phyloP scores from a whole-genome alignment of 495 filamentous ascomycete genomes.

The Aspergillus carlsbadensis region DNA sequence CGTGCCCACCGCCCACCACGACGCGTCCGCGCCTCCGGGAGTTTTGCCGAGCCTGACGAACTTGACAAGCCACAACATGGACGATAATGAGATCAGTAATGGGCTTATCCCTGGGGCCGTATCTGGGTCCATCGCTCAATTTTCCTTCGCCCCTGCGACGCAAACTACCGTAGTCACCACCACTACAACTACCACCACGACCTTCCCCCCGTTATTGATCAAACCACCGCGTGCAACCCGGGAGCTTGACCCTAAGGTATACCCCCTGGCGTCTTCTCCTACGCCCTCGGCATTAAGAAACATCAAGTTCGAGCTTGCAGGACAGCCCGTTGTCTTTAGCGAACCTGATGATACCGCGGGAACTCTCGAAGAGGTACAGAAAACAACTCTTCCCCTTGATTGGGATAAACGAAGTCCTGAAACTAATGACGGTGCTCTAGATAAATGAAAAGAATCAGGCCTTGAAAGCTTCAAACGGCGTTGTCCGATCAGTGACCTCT shows the following conservation, averaged over 20 bases:
- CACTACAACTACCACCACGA: conserved; percentile 89
- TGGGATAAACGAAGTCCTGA: background rate
- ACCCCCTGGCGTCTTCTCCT: conserved; percentile 77
- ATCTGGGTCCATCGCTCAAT: conserved; percentile 53
- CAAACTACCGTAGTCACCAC: conserved; percentile 83
- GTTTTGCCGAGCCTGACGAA: conserved; percentile 14
- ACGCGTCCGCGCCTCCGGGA: conserved; percentile 20
- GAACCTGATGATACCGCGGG: conserved; percentile 62
- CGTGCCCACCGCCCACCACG: conserved; percentile 1
- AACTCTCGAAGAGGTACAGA: conserved; percentile 56
- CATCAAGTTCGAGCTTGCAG: conserved; percentile 70
- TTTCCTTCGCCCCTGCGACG: conserved; percentile 71
- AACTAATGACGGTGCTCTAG: conserved; percentile 28
- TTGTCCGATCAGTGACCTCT: conserved; percentile 49
- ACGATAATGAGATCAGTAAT: conserved; percentile 23
- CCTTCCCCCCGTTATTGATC: conserved; percentile 80
- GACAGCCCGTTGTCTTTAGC: conserved; percentile 60
- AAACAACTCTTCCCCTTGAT: background rate
- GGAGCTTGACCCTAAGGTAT: conserved; percentile 82
- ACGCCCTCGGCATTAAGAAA: conserved; percentile 74
- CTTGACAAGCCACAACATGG: conserved; percentile 29
- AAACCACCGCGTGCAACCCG: conserved; percentile 69
- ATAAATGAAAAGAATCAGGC: conserved; percentile 48
- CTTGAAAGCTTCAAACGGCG: conserved; percentile 54
- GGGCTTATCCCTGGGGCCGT: conserved; percentile 23